Conservation (phyloP, 139 green algal species). For the Dunaliella sp. region DNA sequence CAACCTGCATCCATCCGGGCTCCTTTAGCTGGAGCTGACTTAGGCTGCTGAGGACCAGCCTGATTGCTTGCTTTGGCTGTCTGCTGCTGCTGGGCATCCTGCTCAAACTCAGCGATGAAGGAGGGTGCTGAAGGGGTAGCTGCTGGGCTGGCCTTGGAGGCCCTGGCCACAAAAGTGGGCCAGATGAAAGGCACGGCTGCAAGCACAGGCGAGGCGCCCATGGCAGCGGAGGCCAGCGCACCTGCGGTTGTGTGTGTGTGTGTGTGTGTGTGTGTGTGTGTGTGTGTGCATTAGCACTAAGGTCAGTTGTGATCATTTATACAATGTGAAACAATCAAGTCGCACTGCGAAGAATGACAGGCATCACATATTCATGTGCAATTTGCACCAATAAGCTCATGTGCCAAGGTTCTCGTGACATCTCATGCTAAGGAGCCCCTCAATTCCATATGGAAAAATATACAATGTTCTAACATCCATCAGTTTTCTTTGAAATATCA, state of each 20-base stretch:
- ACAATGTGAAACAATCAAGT: not conserved
- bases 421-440: too few relatives aligned
- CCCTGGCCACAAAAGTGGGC: slow-evolving; percentile 38
- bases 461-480: too few relatives aligned
- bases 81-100: not conserved
- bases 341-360: not conserved
- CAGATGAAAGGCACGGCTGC: slow-evolving; percentile 50
- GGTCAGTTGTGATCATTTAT: too few relatives aligned
- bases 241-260: not conserved
- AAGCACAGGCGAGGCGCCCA: slow-evolving; percentile 13
- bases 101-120: not conserved
- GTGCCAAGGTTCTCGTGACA: too few relatives aligned
- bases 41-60: not conserved
- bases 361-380: slow-evolving; percentile 1
- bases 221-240: not conserved
- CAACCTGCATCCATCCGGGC: too few relatives aligned
- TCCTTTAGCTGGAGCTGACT: not conserved
- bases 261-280: not conserved
- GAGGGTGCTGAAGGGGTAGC: not conserved
- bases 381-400: slow-evolving; percentile 12
- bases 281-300: not conserved
- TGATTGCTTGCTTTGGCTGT: not conserved
- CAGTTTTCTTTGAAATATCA: too few relatives aligned
- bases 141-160: not conserved
- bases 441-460: too few relatives aligned